Percentiles rank a stretch among this genome's conserved stretches.
Evolutionary conservation across 148 eudicot genomes (phyloP).

Genomic region (Linanthus parryae): DNA sequence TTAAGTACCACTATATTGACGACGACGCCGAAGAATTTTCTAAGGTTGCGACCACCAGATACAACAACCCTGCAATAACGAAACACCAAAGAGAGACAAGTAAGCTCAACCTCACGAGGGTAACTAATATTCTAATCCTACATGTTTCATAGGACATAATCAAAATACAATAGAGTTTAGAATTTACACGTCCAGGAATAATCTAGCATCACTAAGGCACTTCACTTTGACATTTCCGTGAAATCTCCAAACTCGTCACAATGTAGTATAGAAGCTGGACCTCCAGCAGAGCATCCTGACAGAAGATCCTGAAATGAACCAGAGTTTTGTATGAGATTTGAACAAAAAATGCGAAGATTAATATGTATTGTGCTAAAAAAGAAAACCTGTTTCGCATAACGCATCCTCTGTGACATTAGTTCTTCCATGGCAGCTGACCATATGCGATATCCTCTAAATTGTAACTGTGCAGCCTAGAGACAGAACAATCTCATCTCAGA

Average conservation of each 20-base stretch:
- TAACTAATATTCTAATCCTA: no score
- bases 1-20: no score
- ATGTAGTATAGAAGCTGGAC: conserved; percentile 84
- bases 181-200: conserved; percentile 83
- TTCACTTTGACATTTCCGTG: conserved; percentile 64
- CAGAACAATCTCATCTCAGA: no score
- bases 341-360: no score
- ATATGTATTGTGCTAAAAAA: background rate
- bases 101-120: no score
- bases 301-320: conserved; percentile 75
- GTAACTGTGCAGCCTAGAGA: conserved; percentile 47
- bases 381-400: conserved; percentile 46
- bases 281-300: conserved; percentile 98
- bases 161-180: conserved; percentile 3
- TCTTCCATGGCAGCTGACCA: conserved; percentile 73
- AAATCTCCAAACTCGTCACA: conserved; percentile 72
- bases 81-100: no score
- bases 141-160: no score
- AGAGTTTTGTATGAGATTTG: no score
- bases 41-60: no score
- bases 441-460: conserved; percentile 77
- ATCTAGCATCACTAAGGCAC: conserved; percentile 92
- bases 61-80: no score
- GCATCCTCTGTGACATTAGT: conserved; percentile 76
- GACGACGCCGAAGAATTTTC: no score